phyloP scores from a whole-genome alignment of 148 eudicot genomes.

The Persicaria tinctoria region DNA sequence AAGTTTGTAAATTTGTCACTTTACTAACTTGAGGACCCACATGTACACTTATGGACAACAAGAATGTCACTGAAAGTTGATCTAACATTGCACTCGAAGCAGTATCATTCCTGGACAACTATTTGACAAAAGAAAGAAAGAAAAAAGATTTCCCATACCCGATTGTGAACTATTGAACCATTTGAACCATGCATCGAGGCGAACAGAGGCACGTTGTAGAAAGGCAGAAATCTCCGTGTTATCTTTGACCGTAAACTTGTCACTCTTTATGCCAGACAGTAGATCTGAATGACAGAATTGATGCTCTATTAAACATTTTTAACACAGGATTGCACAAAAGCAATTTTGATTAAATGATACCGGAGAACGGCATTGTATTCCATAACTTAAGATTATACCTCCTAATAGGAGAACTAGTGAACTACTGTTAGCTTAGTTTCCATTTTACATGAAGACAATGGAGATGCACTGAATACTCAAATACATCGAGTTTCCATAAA shows the following conservation, averaged over 20 bases:
- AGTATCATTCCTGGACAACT: neutral
- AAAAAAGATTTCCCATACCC: slow-evolving; percentile 32
- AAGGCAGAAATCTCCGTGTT: slow-evolving; percentile 54
- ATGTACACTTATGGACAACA: neutral
- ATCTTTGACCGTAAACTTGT: slow-evolving; percentile 43
- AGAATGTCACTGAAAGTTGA: neutral
- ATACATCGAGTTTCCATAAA: neutral
- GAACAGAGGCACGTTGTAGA: slow-evolving; percentile 60
- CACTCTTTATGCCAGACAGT: slow-evolving; percentile 48
- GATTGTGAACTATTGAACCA: slow-evolving; percentile 96
- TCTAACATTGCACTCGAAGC: neutral
- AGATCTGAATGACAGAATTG: slow-evolving; percentile 42
- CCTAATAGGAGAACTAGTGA: neutral
- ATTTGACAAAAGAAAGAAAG: slow-evolving; percentile 25
- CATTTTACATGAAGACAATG: neutral
- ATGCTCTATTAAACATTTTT: neutral
- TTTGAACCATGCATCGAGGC: slow-evolving; percentile 94
- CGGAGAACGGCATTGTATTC: neutral
- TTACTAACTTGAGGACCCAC: neutral
- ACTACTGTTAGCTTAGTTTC: neutral
- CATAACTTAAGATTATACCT: neutral
- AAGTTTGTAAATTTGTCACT: neutral
- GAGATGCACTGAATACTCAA: neutral
- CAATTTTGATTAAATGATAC: neutral
- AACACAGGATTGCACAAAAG: neutral